Evolutionary conservation across 768 basidiomycete species (phyloP), one percentile per base, ranked within the genome.

Genomic region (Mycena rebaudengoi): DNA sequence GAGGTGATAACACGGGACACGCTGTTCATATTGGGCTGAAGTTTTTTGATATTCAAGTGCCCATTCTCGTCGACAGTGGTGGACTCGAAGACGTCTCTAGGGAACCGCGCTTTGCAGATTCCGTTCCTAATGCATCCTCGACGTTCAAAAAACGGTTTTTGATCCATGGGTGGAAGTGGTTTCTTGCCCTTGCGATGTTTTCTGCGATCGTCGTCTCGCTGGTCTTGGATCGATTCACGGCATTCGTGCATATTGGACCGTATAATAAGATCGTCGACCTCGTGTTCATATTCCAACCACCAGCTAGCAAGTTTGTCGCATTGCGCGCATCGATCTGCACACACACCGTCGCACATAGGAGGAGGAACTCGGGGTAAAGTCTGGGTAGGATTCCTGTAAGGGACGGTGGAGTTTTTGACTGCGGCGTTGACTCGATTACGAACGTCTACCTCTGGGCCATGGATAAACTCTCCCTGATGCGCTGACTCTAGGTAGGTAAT

Each of bases 71-170:
- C 73, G 5, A 75, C 65, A 3, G 25, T 7, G 3, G 73, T 69
- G 3, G 57, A 18, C 5, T 10, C 5, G 26, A 46, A 28, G 1
- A 62, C 28, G 2, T 58, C 57, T 13, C 72, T 41, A 4, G 74
- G 75, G 64, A 74, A 76, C 0, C 73, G 48, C 7, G 63, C 54
- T 44, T 67, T 64, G 48, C 74, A 75, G n/a, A 46, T 46, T 28
- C 53, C 18, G 1, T 37, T 52, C 23, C 61, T 51, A n/a, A 60
- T 51, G 14, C 62, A 63, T 1, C 69, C 40, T 11, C 35, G 28
- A 10, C 26, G 8, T 44, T 41, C 50, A n/a, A 3, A 2, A 7
- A 25, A n/a, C 0, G 55, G 52, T 18, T 49, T 37, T n/a, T 35
- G n/a, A 8, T 58, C 37, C 20, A 56, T 26, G 51, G 58, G 20